These are phyloP conservation scores for Yarrowia hollandica DNA, from an alignment of 805 yeast genomes.

Conservation along the genomic window DNA sequence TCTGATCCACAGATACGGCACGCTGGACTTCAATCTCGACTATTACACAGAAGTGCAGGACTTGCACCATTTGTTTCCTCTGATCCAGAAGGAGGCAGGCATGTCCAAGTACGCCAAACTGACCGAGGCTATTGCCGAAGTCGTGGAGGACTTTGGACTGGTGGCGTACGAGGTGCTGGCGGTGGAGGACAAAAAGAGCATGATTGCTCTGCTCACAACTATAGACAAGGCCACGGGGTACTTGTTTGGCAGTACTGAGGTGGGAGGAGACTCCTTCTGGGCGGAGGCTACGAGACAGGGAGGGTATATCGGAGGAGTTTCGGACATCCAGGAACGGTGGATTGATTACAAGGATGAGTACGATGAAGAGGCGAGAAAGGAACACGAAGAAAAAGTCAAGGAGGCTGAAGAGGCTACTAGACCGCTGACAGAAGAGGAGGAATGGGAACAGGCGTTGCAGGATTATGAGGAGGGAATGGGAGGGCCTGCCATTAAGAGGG, in stretches of 20 bases:
- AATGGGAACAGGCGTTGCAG: slow-evolving; percentile 64
- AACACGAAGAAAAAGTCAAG: slow-evolving; percentile 46
- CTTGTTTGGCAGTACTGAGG: slow-evolving; percentile 85
- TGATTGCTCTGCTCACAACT: slow-evolving; percentile 75
- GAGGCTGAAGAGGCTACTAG: slow-evolving; percentile 38
- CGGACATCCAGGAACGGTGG: slow-evolving; percentile 95
- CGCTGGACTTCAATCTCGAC: slow-evolving; percentile 72
- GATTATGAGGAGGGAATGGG: slow-evolving; percentile 55
- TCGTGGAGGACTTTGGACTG: slow-evolving; percentile 82
- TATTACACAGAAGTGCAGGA: slow-evolving; percentile 94
- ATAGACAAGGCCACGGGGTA: slow-evolving; percentile 94
- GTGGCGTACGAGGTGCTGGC: slow-evolving; percentile 87
- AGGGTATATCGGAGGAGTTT: slow-evolving; percentile 50
- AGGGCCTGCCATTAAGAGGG: slow-evolving; percentile 3
- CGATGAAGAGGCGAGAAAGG: slow-evolving; percentile 61
- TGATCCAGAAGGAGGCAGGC: slow-evolving; percentile 69
- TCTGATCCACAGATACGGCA: slow-evolving; percentile 71
- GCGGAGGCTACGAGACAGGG: slow-evolving; percentile 87
- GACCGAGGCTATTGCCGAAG: slow-evolving; percentile 74
- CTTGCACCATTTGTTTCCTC: slow-evolving; percentile 63
- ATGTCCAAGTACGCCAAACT: slow-evolving; percentile 62
- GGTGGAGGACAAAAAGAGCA: slow-evolving; percentile 86
- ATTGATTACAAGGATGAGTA: slow-evolving; percentile 76
- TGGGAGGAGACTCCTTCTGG: slow-evolving; percentile 98
- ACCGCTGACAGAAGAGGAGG: slow-evolving; percentile 47